A percentile compares a stretch with the other conserved stretches of the same genome.
Evolutionary conservation across 176 grass and related monocot species (phyloP).

Genomic region (Bolboschoenus planiculmis): DNA sequence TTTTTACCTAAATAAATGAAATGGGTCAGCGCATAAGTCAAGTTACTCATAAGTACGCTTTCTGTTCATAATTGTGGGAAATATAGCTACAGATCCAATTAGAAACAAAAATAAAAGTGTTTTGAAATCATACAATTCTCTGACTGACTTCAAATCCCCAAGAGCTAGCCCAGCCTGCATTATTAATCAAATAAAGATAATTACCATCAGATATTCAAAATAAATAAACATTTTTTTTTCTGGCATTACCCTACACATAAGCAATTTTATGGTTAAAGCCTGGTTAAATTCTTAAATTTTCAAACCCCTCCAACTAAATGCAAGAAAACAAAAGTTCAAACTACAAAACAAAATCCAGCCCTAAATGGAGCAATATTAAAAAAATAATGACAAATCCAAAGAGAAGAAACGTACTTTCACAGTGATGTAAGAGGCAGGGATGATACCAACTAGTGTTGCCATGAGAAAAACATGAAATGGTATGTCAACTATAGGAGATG

Average conservation of each 20-base stretch:
- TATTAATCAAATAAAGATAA: background rate
- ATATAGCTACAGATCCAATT: slow-evolving; percentile 67
- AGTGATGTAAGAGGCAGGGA: slow-evolving; percentile 96
- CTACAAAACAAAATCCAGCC: background rate
- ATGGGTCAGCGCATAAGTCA: background rate
- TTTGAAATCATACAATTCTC: slow-evolving; percentile 89
- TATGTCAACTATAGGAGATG: slow-evolving; percentile 95
- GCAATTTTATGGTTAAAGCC: background rate
- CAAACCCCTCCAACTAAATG: background rate
- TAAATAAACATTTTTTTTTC: background rate
- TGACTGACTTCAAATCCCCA: slow-evolving; percentile 75
- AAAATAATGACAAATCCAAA: slow-evolving; percentile 18
- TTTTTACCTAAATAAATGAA: slow-evolving; percentile 6
- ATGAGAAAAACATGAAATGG: slow-evolving; percentile 97
- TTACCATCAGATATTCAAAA: background rate
- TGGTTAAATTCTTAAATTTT: background rate
- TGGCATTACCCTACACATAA: background rate
- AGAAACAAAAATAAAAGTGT: slow-evolving; percentile 83
- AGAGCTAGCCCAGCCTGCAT: slow-evolving; percentile 84
- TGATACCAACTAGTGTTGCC: slow-evolving; percentile 80
- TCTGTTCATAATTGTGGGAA: slow-evolving; percentile 79
- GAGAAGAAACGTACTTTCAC: slow-evolving; percentile 56
- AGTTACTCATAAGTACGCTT: slow-evolving; percentile 74
- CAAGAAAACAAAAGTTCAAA: background rate
- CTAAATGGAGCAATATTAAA: background rate